A percentile compares a stretch with the other conserved stretches of the same genome.
Evolutionary conservation across 1,284 basidiomycete species (phyloP).

Genomic region (Leccinum fallax): DNA sequence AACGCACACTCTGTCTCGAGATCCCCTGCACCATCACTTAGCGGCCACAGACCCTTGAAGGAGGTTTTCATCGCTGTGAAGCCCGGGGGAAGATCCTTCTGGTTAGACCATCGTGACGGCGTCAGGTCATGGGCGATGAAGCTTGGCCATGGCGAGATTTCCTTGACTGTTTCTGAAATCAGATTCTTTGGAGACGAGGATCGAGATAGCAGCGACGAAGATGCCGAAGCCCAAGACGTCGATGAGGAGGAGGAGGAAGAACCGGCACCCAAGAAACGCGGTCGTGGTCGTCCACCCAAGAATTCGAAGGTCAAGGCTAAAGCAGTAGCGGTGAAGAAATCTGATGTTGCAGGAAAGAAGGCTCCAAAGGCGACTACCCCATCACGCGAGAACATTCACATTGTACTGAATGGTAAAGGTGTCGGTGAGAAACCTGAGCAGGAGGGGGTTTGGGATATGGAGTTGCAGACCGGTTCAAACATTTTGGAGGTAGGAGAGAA

Average conservation of each 20-base stretch:
- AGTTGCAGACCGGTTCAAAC: constrained; percentile 54
- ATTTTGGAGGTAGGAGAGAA: constrained; percentile 71
- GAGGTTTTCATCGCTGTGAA: constrained; percentile 54
- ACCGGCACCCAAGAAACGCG: constrained; percentile 39
- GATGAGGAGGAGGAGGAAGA: constrained; percentile 46
- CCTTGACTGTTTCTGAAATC: constrained; percentile 53
- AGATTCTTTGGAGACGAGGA: constrained; percentile 50
- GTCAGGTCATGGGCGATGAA: constrained; percentile 69
- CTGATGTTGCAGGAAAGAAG: constrained; percentile 36
- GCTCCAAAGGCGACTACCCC: constrained; percentile 35
- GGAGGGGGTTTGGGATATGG: constrained; percentile 54
- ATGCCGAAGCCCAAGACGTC: constrained; percentile 40
- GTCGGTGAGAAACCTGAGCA: constrained; percentile 45
- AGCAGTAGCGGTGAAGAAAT: constrained; percentile 24
- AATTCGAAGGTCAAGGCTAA: constrained; percentile 39
- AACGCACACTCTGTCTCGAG: constrained; percentile 39
- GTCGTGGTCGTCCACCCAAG: constrained; percentile 37
- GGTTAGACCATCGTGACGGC: constrained; percentile 61
- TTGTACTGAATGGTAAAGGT: constrained; percentile 53
- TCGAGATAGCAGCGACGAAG: constrained; percentile 51
- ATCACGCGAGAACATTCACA: constrained; percentile 50
- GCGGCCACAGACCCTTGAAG: constrained; percentile 49
- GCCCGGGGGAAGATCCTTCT: constrained; percentile 57
- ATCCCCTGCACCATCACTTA: constrained; percentile 48
- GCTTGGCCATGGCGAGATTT: constrained; percentile 54